Evolutionary conservation across 75 land plant genomes (phyloP).

Genomic region (Larix kaempferi): DNA sequence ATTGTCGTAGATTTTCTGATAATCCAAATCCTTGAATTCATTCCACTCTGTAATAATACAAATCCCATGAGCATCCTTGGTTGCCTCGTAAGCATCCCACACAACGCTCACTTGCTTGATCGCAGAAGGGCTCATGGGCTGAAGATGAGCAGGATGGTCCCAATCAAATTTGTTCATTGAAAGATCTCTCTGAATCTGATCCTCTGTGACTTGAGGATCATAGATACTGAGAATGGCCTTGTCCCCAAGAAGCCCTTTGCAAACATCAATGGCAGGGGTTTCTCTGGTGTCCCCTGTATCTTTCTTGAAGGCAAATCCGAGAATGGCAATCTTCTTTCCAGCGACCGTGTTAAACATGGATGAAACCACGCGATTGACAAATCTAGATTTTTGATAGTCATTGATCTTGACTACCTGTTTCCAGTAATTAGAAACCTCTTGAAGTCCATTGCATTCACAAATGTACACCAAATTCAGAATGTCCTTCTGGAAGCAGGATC

Average conservation of each 20-base stretch:
- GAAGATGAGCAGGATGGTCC: constrained; percentile 89
- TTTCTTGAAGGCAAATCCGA: constrained; percentile 92
- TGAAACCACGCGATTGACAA: constrained; percentile 82
- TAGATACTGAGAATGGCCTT: constrained; percentile 82
- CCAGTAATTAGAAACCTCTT: constrained; percentile 89
- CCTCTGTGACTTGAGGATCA: constrained; percentile 92
- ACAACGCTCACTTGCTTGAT: constrained; percentile 64
- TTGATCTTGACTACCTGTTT: constrained; percentile 88
- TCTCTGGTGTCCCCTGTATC: constrained; percentile 82
- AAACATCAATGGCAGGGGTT: constrained; percentile 88
- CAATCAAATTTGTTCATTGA: constrained; percentile 92
- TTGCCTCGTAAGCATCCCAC: constrained; percentile 85
- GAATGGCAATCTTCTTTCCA: constrained; percentile 77
- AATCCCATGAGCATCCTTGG: constrained; percentile 79
- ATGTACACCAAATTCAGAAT: constrained; percentile 88
- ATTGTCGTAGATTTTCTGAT: constrained; percentile 48
- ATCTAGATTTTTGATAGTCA: constrained; percentile 84
- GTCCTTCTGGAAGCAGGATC: constrained; percentile 94
- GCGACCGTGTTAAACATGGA: constrained; percentile 93
- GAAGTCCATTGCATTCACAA: constrained; percentile 90
- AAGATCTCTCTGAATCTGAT: constrained; percentile 85
- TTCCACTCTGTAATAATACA: constrained; percentile 91
- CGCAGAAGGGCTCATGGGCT: constrained; percentile 76
- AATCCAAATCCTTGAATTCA: constrained; percentile 56
- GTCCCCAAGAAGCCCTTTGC: constrained; percentile 82